These are phyloP conservation scores for Penicillium roqueforti DNA, from an alignment of 495 filamentous ascomycete genomes.

Conservation along the genomic window DNA sequence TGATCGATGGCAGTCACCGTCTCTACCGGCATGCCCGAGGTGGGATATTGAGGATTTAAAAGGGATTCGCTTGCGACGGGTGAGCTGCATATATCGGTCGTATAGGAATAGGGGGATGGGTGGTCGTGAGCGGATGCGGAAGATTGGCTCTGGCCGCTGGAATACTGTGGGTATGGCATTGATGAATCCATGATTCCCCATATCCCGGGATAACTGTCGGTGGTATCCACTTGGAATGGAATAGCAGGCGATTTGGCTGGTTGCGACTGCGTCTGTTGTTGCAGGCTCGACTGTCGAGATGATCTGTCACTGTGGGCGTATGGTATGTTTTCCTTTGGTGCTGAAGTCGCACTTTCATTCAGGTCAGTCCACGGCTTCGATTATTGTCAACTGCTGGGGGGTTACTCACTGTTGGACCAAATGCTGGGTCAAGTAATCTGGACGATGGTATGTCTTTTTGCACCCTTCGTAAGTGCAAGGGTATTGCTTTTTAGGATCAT, in stretches of 20 bases:
- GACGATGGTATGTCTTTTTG: conserved; percentile 17
- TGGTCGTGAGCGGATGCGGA: neutral
- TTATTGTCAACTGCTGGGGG: neutral
- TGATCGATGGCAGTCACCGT: conserved; percentile 1
- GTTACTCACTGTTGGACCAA: conserved; percentile 15
- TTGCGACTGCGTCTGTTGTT: neutral
- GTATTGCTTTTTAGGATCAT: conserved; percentile 14
- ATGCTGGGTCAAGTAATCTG: conserved; percentile 20
- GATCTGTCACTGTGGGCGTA: neutral
- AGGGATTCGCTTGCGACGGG: conserved; percentile 1
- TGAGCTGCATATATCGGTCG: conserved; percentile 4
- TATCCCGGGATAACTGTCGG: neutral
- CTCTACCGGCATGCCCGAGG: conserved; percentile 4
- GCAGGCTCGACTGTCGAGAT: neutral
- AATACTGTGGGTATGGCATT: neutral
- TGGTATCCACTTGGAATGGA: neutral
- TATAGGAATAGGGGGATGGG: conserved; percentile 5
- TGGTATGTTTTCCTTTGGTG: neutral
- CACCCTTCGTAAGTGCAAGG: conserved; percentile 14
- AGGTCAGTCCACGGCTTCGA: neutral
- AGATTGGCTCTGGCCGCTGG: neutral
- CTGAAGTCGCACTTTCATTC: neutral
- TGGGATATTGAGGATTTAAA: neutral
- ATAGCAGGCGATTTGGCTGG: neutral
- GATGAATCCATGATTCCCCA: conserved; percentile 8